Evolutionary conservation across 2,329 filamentous ascomycete genomes (phyloP), one percentile per base, ranked within the genome.

Genomic region (Fusarium heterosporum): DNA sequence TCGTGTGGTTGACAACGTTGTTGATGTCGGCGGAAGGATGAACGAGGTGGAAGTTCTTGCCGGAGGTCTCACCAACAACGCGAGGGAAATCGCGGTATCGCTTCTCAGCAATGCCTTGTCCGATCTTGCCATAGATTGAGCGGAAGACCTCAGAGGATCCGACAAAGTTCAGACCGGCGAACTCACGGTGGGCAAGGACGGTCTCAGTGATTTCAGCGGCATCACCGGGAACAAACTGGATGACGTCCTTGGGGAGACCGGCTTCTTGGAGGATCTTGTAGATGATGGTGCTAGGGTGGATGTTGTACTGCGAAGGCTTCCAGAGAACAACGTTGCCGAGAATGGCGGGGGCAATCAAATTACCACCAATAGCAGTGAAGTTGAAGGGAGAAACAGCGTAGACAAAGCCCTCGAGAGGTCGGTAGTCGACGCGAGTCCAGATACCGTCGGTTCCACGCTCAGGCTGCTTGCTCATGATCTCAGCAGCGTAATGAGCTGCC

Each of bases 371-470:
- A 57, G 94, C 94, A 12, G 94, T 97, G 81, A 97, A 97, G 83
- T 97, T 97, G 85, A 97, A 97, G 17, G 94, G 94, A 39, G 90
- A 93, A 72, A 97, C 89, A 29, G 94, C 94, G 76, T 97, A 97
- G 63, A 97, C 93, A 78, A 97, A 97, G 9, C 94, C 94, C 78
- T 97, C 94, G 2, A 97, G 87, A n/a, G 95, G 90, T 30, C 94
- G 86, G 83, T 97, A 89, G 80, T 97, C 94, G 55, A 93, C 85
- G 17, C 94, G 88, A 78, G 97, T 73, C 75, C 75, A 77, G 50
- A 76, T 75, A 22, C 73, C 75, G 19, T 75, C 71, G 8, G 62
- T 74, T 4, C 72, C 72, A 17, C 71, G 70, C 0, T 72, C 69
- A 10, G 78, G 79, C 69, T 81, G 79, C 54, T 74, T 72, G 46